Evolutionary conservation across 2,329 filamentous ascomycete species (phyloP), one percentile per base, ranked within the genome.

Genomic region (Exserohilum rostratum): DNA sequence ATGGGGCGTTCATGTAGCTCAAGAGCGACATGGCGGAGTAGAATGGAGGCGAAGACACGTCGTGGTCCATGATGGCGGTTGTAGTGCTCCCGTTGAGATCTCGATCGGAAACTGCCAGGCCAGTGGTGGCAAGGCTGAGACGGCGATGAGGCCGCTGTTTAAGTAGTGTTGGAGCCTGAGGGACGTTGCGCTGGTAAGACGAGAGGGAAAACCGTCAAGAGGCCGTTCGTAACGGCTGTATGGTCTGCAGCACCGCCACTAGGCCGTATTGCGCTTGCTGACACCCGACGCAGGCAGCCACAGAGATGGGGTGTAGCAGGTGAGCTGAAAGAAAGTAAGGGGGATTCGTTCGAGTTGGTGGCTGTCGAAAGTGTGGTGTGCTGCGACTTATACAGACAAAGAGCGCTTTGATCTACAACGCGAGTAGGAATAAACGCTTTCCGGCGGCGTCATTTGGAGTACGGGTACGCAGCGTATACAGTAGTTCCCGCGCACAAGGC

Each of bases 1-100:
- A 49, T 0, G 72, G 72, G 9, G 71, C 72, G 29, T 75, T 69
- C 57, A 71, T 63, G 38, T 75, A 73, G 48, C 70, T 59, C 30
- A 75, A 55, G 5, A 73, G 58, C n/a, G 50, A 57, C 64, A 69
- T 66, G 20, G 66, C 66, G 15, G 65, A 53, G 27, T 57, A 55
- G 18, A 65, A 60, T 20, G 60, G 31, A 31, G 59, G 46, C 9
- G 50, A 40, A 13, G 57, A 42, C 3, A 34, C 30, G 34, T 58
- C 38, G 6, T 31, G 45, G 1, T 56, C 56, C 60, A 67, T 65
- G 30, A 40, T 62, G 20, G 18, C 43, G 15, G 50, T 54, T 9
- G 43, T 10, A 22, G 39, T 53, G 27, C 44, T 31, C 15, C 20
- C 13, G 22, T 40, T n/a, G 46, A 25, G 22, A 25, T 25, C 4